Evolutionary conservation across 306 rosid species (phyloP), one percentile per base, ranked within the genome.

Genomic region (Pueraria montana): DNA sequence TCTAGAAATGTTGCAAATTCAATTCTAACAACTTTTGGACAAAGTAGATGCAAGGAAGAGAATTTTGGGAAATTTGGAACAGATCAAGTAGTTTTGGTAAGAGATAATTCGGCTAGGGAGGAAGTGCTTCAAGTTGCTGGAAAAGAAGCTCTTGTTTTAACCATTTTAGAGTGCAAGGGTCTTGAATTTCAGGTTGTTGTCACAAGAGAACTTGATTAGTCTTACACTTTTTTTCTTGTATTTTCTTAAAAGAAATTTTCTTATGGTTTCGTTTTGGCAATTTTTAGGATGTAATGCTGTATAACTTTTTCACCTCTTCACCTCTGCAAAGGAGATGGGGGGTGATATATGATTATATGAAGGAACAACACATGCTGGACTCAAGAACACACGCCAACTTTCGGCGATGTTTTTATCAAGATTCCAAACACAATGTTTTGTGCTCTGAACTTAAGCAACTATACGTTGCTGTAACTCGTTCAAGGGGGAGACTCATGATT

Each of bases 391-490:
- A 80, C 0, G 24, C 48, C 3, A 21, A 61, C 16, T 46, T 2
- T 59, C 17, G 11, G 2, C 11, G 43, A 38, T 38, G 11, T 38
- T 38, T 38, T 0, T 49, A n/a, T 17, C 11, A 6, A 6, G 90
- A 79, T 77, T 70, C 93, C 2, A 91, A 87, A 32, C 93, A 93
- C 68, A 90, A 87, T 70, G 81, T 89, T 40, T 69, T 93, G 67
- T 93, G 97, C 75, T 86, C 92, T n/a, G 93, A 93, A 65, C 78
- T 93, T 8, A 93, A 93, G 84, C 92, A 88, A 63, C 34, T 93
- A 8, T 93, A 91, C 64, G 95, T 90, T 0, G 94, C 94, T 9
- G 63, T 91, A 4, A 93, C 96, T 27, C 87, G 96, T 4, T 73
- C 95, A 1, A 91, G 89, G 80, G 87, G 80, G 40, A 86, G 93